Evolutionary conservation across 2,329 filamentous ascomycete genomes (phyloP), one percentile per base, ranked within the genome.

Genomic region (Fusarium ramigenum): DNA sequence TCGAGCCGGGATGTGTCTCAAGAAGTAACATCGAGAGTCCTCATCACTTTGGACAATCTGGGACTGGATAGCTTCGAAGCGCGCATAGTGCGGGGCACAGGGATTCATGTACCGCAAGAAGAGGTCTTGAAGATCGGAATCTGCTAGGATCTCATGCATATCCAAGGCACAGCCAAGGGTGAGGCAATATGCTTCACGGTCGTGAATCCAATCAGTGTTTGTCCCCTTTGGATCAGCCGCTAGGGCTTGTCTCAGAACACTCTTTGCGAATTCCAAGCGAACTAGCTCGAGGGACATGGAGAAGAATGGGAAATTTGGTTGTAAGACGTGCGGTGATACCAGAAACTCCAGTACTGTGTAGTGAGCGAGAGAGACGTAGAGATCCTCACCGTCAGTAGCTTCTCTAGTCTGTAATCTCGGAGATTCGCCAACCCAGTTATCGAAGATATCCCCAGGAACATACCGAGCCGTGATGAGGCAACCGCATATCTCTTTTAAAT

Each of bases 11-110:
- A 53, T 53, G 14, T 28, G 23, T 37, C 50, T 2, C 0, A 37
- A 3, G 3, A 53, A 37, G 23, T 53, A 53, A 2, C 12, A 28
- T 0, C 2, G 8, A 3, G 50, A 28, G 12, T 5, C 0, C 1
- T 11, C 18, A 4, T 53, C 18, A 2, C 34, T 4, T 7, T 37
- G 50, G 1, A 53, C 2, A 37, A 53, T 53, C 19, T 12, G 6
- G 6, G 34, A 37, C 23, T 53, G 50, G 3, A 53, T 53, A 12
- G 50, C 7, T 5, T 9, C 50, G 7, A 53, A 53, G 4, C 49
- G 49, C 4, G 49, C 9, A 28, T 53, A 53, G 32, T 53, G 49
- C 1, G 32, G 32, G 4, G 32, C 2, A 0, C 2, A 53, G 2
- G 49, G 32, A 21, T 53, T 37, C 2, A 53, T 12, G 3, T 53